Percentiles rank a stretch among this genome's conserved stretches.
These are phyloP conservation scores for Rhizopogon salebrosus DNA, from an alignment of 768 basidiomycete genomes.

Conservation along the genomic window DNA sequence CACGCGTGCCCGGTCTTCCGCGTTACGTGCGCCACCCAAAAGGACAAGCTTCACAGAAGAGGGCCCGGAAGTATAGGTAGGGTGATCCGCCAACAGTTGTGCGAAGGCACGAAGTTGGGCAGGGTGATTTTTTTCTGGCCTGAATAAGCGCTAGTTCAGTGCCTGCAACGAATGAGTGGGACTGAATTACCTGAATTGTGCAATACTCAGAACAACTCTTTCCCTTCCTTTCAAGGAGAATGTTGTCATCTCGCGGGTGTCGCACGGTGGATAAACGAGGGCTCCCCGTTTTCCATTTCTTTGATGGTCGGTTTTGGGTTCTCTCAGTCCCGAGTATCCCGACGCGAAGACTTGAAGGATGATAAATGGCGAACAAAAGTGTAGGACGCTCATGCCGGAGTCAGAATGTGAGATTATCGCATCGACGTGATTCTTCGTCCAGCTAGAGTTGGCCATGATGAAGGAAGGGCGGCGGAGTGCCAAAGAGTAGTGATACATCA, in stretches of 20 bases:
- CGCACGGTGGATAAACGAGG: constrained; percentile 88
- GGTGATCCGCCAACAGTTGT: constrained; percentile 49
- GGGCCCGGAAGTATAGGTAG: constrained; percentile 41
- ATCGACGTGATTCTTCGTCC: constrained; percentile 86
- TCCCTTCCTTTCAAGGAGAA: constrained; percentile 53
- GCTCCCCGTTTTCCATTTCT: constrained; percentile 76
- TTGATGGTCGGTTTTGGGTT: constrained; percentile 64
- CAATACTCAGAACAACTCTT: constrained; percentile 75
- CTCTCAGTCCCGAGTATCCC: not conserved
- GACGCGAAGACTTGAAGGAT: constrained; percentile 26
- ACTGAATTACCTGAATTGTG: constrained; percentile 77
- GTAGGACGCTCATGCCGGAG: constrained; percentile 39
- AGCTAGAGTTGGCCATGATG: constrained; percentile 92
- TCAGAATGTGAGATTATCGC: constrained; percentile 61
- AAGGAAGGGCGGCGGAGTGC: constrained; percentile 71
- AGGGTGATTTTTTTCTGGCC: constrained; percentile 92
- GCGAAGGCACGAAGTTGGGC: constrained; percentile 72
- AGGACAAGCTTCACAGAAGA: constrained; percentile 57
- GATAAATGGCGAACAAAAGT: constrained; percentile 37
- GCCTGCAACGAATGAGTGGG: not conserved
- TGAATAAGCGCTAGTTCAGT: constrained; percentile 18
- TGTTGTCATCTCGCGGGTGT: constrained; percentile 64
- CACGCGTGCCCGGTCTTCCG: constrained; percentile 67
- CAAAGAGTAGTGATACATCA: constrained; percentile 77
- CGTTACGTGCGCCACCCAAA: constrained; percentile 83